Conservation (phyloP, 352 stramenopile species). For the Globisporangium sylvaticum region DNA sequence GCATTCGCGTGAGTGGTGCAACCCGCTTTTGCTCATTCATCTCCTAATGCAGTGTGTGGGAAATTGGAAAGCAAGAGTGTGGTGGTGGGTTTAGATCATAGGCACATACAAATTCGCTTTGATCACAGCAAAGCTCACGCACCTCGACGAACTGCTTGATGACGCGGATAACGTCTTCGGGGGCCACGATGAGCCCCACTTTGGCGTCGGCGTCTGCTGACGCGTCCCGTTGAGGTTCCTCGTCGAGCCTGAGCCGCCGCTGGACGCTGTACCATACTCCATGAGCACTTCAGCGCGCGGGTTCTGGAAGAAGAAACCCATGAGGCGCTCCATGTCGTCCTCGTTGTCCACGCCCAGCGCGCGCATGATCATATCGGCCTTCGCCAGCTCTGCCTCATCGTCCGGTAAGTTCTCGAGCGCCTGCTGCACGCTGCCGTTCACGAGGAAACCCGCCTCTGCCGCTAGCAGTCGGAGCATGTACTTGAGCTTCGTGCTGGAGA, state of each 20-base stretch:
- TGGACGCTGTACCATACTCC: constrained; percentile 20
- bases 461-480: constrained; percentile 87
- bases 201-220: constrained; percentile 22
- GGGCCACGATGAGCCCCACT: constrained; percentile 68
- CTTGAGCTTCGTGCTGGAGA: constrained; percentile 82
- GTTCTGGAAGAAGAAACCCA: constrained; percentile 77
- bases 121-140: constrained; percentile 1
- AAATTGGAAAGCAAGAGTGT: neutral
- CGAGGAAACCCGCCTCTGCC: constrained; percentile 84
- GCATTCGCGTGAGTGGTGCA: constrained; percentile 41
- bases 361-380: constrained; percentile 86
- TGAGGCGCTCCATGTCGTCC: constrained; percentile 80
- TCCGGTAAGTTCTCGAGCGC: constrained; percentile 70
- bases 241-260: neutral
- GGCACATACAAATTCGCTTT: neutral
- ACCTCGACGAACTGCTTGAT: constrained; percentile 89
- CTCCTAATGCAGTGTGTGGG: constrained; percentile 25
- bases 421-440: constrained; percentile 76
- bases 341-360: constrained; percentile 84
- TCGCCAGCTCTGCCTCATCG: constrained; percentile 77
- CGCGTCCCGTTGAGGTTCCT: neutral
- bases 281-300: constrained; percentile 43
- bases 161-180: constrained; percentile 85
- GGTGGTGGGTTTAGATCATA: neutral
- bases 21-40: constrained; percentile 66